Conservation (phyloP, 768 basidiomycete species). For the Cystofilobasidium macerans region DNA sequence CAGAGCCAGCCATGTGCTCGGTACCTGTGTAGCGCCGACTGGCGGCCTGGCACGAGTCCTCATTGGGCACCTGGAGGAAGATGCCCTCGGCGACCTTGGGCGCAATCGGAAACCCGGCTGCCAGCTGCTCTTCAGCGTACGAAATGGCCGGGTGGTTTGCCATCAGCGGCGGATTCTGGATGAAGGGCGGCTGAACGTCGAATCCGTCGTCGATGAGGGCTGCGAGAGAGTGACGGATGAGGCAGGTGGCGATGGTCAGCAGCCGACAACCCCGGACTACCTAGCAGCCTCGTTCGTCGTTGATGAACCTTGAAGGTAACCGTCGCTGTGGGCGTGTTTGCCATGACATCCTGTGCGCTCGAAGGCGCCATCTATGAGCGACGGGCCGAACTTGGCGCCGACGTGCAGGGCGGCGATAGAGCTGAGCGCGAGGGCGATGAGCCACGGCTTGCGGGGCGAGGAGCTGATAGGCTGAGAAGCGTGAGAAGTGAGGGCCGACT, state of each 20-base stretch:
- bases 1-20: conserved; percentile 16
- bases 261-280: no score
- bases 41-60: conserved; percentile 15
- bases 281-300: no score
- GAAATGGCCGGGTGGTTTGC: conserved; percentile 13
- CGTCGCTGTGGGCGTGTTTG: neutral
- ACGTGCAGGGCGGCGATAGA: neutral
- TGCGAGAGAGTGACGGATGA: neutral
- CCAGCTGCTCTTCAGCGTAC: neutral
- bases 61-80: conserved; percentile 12
- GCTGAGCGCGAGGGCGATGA: neutral
- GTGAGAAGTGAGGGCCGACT: neutral
- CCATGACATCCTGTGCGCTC: neutral
- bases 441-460: neutral
- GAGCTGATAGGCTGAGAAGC: neutral
- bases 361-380: neutral
- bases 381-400: neutral
- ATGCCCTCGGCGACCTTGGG: conserved; percentile 24
- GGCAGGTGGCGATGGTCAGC: neutral
- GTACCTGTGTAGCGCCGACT: conserved; percentile 4
- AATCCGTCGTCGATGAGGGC: conserved; percentile 19
- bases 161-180: conserved; percentile 1
- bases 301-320: neutral
- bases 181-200: conserved; percentile 4
- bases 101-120: conserved; percentile 5